Base-by-base conservation (phyloP, 805 yeast genomes). In the Saturnispora besseyi region DNA sequence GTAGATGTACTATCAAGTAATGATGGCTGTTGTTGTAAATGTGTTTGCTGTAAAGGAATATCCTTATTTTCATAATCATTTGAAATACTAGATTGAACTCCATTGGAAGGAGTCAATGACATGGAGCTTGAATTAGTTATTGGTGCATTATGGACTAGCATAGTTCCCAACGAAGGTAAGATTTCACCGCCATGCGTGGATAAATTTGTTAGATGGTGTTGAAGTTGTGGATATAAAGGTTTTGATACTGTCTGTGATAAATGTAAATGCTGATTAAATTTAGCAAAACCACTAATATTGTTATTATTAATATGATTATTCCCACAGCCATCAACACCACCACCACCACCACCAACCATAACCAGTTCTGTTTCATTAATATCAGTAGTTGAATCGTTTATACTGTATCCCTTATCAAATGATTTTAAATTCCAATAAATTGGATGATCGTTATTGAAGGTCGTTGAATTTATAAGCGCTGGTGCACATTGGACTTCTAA, bases 11-110 rank as follows among this genome's bases (percentile, higher is more conserved):
- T 36, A 12, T 15, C 24, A 4, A 36, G 40, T 36, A 36, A 5
- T 26, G 29, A 8, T 9, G 32, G 46, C 37, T 44, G 44, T 10
- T 44, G 49, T 29, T 29, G 52, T 28, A 45, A 46, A 11, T 37
- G 48, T 15, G 29, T 37, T 15, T 38, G 48, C 24, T 42, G 45
- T 30, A 22, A 10, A 22, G 15, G 15, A 18, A 22, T 10, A 6
- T 26, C 29, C 11, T 36, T 36, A 18, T 22, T 18, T 36, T 36
- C 40, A 22, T 24, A 24, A 22, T 38, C 30, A 24, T 11, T 26
- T 24, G 29, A 32, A 32, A 32, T 29, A 26, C 22, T 22, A 22
- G 29, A 15, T 38, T 22, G 30, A 36, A 21, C 28, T 36, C 10
- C 40, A 18, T 18, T 18, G 26, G 40, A 21, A 5, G 26, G 30